Conservation (phyloP, 75 land plant genomes). For the Sequoiadendron giganteum region DNA sequence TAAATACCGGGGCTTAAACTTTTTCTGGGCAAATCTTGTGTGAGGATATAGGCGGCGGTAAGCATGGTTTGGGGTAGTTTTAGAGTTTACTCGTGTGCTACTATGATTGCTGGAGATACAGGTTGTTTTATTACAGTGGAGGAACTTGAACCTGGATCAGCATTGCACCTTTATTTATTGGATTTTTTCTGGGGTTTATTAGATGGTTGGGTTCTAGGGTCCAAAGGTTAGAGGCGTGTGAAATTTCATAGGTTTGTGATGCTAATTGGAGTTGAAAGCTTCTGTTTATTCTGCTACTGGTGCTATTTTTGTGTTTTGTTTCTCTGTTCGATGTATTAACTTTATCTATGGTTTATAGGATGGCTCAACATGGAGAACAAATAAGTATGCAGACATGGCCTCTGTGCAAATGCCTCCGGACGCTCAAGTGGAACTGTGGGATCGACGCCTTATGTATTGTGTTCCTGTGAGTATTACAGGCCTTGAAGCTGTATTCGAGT, state of each 20-base stretch:
- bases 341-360: slow-evolving; percentile 40
- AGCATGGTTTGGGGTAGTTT: neutral
- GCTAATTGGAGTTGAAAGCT: neutral
- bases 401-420: slow-evolving; percentile 33
- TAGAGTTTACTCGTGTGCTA: neutral
- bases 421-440: slow-evolving; percentile 66
- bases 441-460: slow-evolving; percentile 79
- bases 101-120: too few relatives aligned
- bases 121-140: neutral
- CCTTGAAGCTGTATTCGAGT: neutral
- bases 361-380: slow-evolving; percentile 72
- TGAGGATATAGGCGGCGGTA: neutral
- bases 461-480: slow-evolving; percentile 59
- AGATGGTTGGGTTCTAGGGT: neutral
- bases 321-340: neutral
- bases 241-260: neutral
- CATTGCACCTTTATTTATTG: neutral
- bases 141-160: neutral
- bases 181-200: neutral
- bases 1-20: too few relatives aligned
- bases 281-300: neutral
- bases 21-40: too few relatives aligned
- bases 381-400: slow-evolving; percentile 69
- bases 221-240: neutral
- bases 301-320: too few relatives aligned